These are phyloP conservation scores for Dacryopinax spathularia DNA, from an alignment of 768 basidiomycete genomes.

Conservation along the genomic window DNA sequence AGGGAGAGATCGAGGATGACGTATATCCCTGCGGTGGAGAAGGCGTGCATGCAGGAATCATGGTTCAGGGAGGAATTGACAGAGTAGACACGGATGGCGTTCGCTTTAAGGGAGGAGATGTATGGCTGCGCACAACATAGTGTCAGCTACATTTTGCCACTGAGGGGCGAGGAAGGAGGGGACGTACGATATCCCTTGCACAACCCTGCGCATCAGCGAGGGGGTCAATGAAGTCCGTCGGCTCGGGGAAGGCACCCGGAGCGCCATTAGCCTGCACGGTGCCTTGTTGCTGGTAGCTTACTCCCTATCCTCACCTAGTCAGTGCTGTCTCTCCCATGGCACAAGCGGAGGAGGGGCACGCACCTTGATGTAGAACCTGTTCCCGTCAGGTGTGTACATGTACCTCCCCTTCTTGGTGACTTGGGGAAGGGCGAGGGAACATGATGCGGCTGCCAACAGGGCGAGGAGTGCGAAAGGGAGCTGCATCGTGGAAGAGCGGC, in stretches of 20 bases:
- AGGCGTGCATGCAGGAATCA: constrained; percentile 66
- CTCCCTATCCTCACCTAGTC: constrained; percentile 27
- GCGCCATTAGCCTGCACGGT: constrained; percentile 10
- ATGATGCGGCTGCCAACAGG: constrained; percentile 30
- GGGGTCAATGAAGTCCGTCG: constrained; percentile 67
- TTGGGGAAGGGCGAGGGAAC: constrained; percentile 48
- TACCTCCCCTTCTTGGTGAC: constrained; percentile 63
- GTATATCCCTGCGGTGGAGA: constrained; percentile 73
- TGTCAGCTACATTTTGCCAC: no score
- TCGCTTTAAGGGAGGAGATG: constrained; percentile 61
- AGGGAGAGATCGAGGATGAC: constrained; percentile 78
- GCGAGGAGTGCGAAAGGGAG: constrained; percentile 12
- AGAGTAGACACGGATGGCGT: constrained; percentile 73
- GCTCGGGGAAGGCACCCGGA: constrained; percentile 29
- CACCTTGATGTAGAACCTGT: constrained; percentile 68
- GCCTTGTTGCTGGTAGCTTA: constrained; percentile 80
- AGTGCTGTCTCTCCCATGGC: neutral
- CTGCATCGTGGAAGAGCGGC: neutral
- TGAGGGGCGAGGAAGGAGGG: neutral
- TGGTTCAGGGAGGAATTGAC: constrained; percentile 75
- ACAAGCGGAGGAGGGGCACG: neutral
- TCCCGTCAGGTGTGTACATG: constrained; percentile 62
- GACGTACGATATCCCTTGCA: constrained; percentile 44
- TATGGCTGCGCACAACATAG: constrained; percentile 29
- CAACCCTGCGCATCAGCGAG: constrained; percentile 54